A percentile compares a stretch with the other conserved stretches of the same genome.
phyloP scores from a whole-genome alignment of 1,139 yeast species.

The Blastobotrys aristatus region DNA sequence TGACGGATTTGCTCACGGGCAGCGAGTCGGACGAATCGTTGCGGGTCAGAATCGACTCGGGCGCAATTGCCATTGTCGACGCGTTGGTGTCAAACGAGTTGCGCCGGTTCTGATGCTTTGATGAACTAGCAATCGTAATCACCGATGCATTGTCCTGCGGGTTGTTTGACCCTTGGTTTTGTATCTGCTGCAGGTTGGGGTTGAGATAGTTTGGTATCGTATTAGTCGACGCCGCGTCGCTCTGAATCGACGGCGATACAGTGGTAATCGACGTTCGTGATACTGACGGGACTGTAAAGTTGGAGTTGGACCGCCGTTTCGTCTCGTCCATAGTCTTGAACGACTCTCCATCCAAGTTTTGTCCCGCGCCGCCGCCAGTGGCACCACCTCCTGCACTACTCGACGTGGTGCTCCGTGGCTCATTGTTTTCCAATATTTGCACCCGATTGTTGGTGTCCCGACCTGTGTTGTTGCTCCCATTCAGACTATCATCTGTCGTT shows the following conservation, averaged over 20 bases:
- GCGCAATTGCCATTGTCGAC: constrained; percentile 37
- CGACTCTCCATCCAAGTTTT: constrained; percentile 11
- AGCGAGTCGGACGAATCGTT: constrained; percentile 27
- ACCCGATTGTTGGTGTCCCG: constrained; percentile 15
- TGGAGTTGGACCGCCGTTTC: constrained; percentile 29
- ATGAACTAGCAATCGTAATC: constrained; percentile 37
- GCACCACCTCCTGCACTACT: background rate
- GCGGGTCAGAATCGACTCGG: constrained; percentile 32
- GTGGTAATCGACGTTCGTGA: constrained; percentile 31
- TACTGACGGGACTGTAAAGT: constrained; percentile 31
- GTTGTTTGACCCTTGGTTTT: background rate
- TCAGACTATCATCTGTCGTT: background rate
- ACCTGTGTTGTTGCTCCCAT: background rate
- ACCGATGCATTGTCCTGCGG: constrained; percentile 35
- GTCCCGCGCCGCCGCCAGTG: background rate
- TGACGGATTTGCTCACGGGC: constrained; percentile 13
- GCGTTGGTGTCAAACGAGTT: constrained; percentile 38
- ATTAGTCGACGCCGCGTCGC: constrained; percentile 23
- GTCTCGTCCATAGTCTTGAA: constrained; percentile 16
- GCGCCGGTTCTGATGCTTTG: constrained; percentile 32
- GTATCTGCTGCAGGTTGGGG: background rate
- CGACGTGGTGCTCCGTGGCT: background rate
- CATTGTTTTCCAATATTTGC: constrained; percentile 22
- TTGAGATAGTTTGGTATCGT: constrained; percentile 4
- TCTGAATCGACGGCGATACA: constrained; percentile 24